Evolutionary conservation across 2,329 filamentous ascomycete genomes (phyloP), one percentile per base, ranked within the genome.

Genomic region (Fusarium hainanense): DNA sequence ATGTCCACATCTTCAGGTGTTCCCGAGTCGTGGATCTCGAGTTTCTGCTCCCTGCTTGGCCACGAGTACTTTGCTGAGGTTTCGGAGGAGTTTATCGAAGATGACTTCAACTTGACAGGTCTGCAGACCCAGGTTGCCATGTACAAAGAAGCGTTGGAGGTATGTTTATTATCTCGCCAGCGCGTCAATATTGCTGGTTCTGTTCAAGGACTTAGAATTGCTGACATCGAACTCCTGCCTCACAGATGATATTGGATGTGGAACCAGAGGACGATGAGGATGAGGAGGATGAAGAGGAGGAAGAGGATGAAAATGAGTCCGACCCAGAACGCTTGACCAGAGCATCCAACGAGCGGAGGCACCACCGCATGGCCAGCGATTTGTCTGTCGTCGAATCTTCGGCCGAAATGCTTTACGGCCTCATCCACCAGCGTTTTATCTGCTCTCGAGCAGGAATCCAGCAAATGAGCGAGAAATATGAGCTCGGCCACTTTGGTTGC

Each of bases 61-160:
- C 96, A 99, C 80, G 96, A 99, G 82, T 99, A 98, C 84, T 99
- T 99, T 81, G 96, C 96, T 68, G 96, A 99, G 84, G 95, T 99
- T 52, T 96, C 93, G 47, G 96, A 99, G 82, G 96, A 99, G 77
- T 99, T 99, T 76, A 98, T 99, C 78, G 96, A 99, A 81, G 96
- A 99, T 89, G 96, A 99, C 81, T 99, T 99, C 86, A 99, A 99
- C 82, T 86, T 99, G 71, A 99, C 96, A 1, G 96, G 96, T 51
- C 85, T 99, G 76, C 94, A 97, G 81, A 92, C 91, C 64, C 95
- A 98, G 82, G 96, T 99, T 54, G 92, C 93, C 70, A 97, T 98
- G 93, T 99, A 99, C 82, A 99, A 98, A 82, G 96, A 99, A 82
- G 96, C 96, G 14, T 84, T 99, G 69, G 96, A 99, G 85, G 89